Base-by-base conservation (phyloP, 73 alveolate genomes). In the Paramecium primaurelia region DNA sequence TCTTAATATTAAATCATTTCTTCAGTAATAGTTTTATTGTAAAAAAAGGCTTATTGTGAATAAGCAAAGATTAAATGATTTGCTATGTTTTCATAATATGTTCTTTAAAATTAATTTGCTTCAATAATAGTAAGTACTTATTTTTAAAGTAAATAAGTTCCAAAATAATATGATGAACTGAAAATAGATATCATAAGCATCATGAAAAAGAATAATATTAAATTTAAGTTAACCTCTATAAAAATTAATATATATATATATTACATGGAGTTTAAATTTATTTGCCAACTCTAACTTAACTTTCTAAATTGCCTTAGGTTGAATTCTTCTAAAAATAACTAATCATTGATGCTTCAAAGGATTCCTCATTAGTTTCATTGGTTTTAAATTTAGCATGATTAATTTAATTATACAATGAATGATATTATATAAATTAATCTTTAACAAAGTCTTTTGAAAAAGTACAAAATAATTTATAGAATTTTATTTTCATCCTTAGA, bases 391-490 rank as follows among this genome's bases (percentile, higher is more conserved):
- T 75, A 42, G 36, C 16, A 38, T 36, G 38, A 75, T 75, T 75
- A 22, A 75, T 36, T 75, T 75, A 5, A 38, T n/a, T 75, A 10
- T 18, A 34, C 1, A 75, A 36, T 12, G 88, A 38, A 42, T 26
- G 37, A 75, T 32, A 75, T 18, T 38, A 38, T 16, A 38, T 36
- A 26, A 75, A 75, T 22, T 38, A 8, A 4, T 75, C 88, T 14
- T 75, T 30, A 4, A 75, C 47, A 36, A 38, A 34, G 6, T 75
- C 60, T 36, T 42, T 75, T 1, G 58, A 36, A 9, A 75, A 34
- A 3, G 88, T 75, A n/a, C 68, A 38, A 75, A 75, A 75, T 75
- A 75, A 38, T 75, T 75, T 75, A 75, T n/a, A 75, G 9, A 75
- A 22, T n/a, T 12, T 37, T 36, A 14, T 36, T 38, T 42, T 75